Conservation (phyloP, 179 eudicot genomes). For the Beta corolliflora region DNA sequence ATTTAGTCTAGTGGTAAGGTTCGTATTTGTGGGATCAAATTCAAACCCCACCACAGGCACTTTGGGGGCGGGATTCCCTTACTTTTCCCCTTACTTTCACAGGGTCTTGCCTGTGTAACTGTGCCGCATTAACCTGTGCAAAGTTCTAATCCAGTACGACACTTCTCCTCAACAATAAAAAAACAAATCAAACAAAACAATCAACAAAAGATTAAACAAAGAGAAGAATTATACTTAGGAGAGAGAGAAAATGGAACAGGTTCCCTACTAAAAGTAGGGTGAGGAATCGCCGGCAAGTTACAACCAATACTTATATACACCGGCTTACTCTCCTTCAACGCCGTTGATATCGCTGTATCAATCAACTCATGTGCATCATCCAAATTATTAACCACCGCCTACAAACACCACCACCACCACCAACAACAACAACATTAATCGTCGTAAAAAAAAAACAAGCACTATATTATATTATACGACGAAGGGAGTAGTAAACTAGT, state of each 20-base stretch:
- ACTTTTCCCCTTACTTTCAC: no score
- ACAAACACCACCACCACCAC: background rate
- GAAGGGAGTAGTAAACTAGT: no score
- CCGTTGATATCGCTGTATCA: slow-evolving; percentile 81
- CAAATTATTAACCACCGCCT: slow-evolving; percentile 77
- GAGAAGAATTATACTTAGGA: slow-evolving; percentile 46
- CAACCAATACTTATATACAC: slow-evolving; percentile 78
- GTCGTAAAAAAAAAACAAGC: background rate
- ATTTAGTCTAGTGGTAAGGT: no score
- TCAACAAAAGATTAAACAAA: background rate
- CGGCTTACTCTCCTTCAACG: slow-evolving; percentile 92
- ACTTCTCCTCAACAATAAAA: no score
- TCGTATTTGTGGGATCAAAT: no score
- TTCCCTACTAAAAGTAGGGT: slow-evolving; percentile 75
- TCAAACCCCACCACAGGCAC: no score
- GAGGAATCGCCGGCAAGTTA: slow-evolving; percentile 72
- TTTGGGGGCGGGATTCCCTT: no score
- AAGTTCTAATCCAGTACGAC: no score
- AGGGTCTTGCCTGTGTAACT: no score
- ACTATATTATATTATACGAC: no score
- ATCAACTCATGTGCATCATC: slow-evolving; percentile 79
- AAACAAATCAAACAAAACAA: background rate
- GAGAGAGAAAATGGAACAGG: slow-evolving; percentile 75
- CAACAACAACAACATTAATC: background rate
- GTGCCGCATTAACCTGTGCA: no score